Evolutionary conservation across 2,329 filamentous ascomycete species (phyloP), one percentile per base, ranked within the genome.

Genomic region (Aspergillus vadensis): DNA sequence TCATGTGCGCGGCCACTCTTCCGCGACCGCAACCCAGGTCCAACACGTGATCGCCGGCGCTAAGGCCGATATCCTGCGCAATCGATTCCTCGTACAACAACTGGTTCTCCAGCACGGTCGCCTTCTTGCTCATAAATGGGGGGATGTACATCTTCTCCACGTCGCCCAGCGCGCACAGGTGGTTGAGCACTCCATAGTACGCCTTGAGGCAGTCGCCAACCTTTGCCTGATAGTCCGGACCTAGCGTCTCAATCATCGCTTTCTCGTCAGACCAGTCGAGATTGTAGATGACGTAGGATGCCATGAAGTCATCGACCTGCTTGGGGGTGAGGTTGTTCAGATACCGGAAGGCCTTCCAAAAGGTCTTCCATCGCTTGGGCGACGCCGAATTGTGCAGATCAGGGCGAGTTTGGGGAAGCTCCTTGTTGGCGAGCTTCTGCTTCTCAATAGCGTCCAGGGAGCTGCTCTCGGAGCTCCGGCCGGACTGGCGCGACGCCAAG

Each of bases 141-240:
- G 82, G 82, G 57, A 84, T 84, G 69, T 84, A 85, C 82, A 85
- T 85, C 72, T 84, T 84, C 67, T 84, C 82, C n/a, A 84, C 82
- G 47, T 83, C 81, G 36, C 82, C 82, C 10, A 84, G 76, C 25
- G 82, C 82, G 68, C 82, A 85, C 10, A 85, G 77, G 59, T 84
- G 82, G 67, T 85, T 84, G 32, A 84, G 72, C 14, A 84, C 81
- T 30, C 82, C 82, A 61, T 85, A 85, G 68, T 85, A 85, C 10
- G 81, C 70, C 54, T 78, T 77, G 55, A 85, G 77, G 59, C 81
- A 83, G 61, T 82, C 80, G 58, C 82, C 82, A 14, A 84, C 81
- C 43, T 79, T 80, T 43, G 80, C 67, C 65, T 80, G 79, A 68
- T 84, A 85, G 62, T 82, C 71, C 2, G 79, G 76, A 1, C 82